Percentiles rank a stretch among this genome's conserved stretches.
Conservation (phyloP, 2,329 filamentous ascomycete species). For the Torrubiellomyces zombiae region DNA sequence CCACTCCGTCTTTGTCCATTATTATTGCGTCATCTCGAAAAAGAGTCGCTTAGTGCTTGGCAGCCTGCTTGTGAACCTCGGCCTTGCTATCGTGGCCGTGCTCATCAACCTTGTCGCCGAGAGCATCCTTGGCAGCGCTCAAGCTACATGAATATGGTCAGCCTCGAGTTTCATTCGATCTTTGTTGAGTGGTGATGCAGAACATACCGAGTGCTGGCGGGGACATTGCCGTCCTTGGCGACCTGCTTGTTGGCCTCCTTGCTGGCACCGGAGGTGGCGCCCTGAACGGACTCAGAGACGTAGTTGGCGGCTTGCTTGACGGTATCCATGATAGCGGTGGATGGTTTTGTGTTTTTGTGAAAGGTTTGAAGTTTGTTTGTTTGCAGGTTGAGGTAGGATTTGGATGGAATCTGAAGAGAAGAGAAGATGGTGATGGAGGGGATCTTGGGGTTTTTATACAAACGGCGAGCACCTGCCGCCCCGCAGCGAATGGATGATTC, state of each 20-base stretch:
- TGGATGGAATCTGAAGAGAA: conserved; percentile 3
- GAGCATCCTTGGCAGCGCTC: conserved; percentile 30
- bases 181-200: background rate
- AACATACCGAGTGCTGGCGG: conserved; percentile 35
- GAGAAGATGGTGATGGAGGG: background rate
- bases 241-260: conserved; percentile 58
- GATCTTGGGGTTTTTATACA: too few relatives aligned
- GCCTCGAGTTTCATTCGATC: background rate
- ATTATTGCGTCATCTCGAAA: background rate
- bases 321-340: conserved; percentile 35
- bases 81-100: conserved; percentile 22
- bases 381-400: conserved; percentile 7
- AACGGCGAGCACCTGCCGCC: too few relatives aligned
- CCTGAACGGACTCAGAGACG: conserved; percentile 49
- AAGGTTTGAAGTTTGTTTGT: conserved; percentile 3
- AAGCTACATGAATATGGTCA: conserved; percentile 13
- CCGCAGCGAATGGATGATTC: too few relatives aligned
- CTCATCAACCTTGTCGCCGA: conserved; percentile 31
- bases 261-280: conserved; percentile 35
- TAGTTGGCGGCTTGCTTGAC: conserved; percentile 49
- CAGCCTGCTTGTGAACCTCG: conserved; percentile 22
- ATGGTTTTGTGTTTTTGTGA: conserved; percentile 7
- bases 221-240: conserved; percentile 44
- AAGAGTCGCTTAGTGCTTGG: conserved; percentile 12
- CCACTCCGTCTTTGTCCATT: background rate